Evolutionary conservation across 257 asterid species (phyloP), one percentile per base, ranked within the genome.

Genomic region (Lavandula angustifolia): DNA sequence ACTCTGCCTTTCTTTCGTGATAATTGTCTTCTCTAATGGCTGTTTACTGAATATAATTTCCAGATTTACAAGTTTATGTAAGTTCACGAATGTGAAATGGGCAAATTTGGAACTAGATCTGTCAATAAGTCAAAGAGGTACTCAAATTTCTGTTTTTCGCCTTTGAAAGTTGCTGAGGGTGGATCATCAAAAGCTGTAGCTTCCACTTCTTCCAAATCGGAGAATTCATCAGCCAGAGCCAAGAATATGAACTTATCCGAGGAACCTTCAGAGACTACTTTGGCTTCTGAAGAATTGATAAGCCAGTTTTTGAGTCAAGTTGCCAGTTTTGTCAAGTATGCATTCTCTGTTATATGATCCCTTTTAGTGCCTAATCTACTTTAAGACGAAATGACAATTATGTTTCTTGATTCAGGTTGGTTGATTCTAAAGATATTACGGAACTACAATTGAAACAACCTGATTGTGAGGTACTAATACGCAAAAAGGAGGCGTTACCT

Each of bases 401-500:
- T 63, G 55, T 62, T 73, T 74, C 61, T 49, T 62, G 64, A 9
- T 74, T 82, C 87, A 91, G 98, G 78, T 77, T 88, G 70, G 98
- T 87, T 51, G 95, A 91, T 74, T 85, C 97, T 64, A 82, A 80
- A 63, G 98, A 91, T 80, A 83, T 91, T 57, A 80, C 80, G 78
- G 98, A 91, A 69, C 83, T 91, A 60, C 75, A 83, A 65, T 62
- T 91, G 80, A 86, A 91, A 78, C 96, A 91, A 66, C 81, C 74
- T 31, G 89, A 79, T 68, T 81, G 91, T 52, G 96, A 91, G 69
- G 62, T 91, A 56, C 35, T 88, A 66, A 91, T 91, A 67, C 87
- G 95, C 50, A 91, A 91, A 76, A 88, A 91, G 76, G 96, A 80
- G 81, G 98, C 98, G 40, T 79, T 91, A 67, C 68, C 87, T 67